phyloP scores from a whole-genome alignment of 1,139 yeast species.

The Yamadazyma membranifaciens region DNA sequence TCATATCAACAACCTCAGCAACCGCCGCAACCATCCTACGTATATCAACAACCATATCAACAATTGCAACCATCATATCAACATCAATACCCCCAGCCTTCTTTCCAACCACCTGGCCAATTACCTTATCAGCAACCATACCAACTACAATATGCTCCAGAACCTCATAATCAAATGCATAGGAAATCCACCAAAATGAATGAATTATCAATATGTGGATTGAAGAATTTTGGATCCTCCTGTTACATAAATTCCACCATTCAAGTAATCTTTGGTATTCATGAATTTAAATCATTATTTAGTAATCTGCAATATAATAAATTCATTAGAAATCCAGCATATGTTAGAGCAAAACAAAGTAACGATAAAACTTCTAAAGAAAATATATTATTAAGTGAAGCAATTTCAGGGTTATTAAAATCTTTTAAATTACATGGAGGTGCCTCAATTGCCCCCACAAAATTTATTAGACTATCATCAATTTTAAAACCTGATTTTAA shows the following conservation, averaged over 20 bases:
- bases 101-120: not conserved
- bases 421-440: constrained; percentile 57
- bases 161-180: not conserved
- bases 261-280: constrained; percentile 62
- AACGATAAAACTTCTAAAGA: constrained; percentile 25
- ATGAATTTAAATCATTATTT: constrained; percentile 42
- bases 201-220: constrained; percentile 59
- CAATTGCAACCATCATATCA: not conserved
- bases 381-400: constrained; percentile 45
- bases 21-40: constrained; percentile 6
- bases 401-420: constrained; percentile 39
- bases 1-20: constrained; percentile 1
- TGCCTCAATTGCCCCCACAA: constrained; percentile 61
- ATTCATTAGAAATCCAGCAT: constrained; percentile 36
- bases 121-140: not conserved
- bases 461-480: constrained; percentile 56
- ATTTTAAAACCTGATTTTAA: constrained; percentile 59
- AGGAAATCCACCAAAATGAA: constrained; percentile 25
- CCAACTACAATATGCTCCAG: not conserved
- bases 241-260: constrained; percentile 72
- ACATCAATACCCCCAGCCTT: not conserved
- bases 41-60: constrained; percentile 8
- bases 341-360: constrained; percentile 16
- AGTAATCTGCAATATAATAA: constrained; percentile 39
- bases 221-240: constrained; percentile 67